A percentile compares a stretch with the other conserved stretches of the same genome.
phyloP scores from a whole-genome alignment of 805 yeast species.

The Candida xyloterini region DNA sequence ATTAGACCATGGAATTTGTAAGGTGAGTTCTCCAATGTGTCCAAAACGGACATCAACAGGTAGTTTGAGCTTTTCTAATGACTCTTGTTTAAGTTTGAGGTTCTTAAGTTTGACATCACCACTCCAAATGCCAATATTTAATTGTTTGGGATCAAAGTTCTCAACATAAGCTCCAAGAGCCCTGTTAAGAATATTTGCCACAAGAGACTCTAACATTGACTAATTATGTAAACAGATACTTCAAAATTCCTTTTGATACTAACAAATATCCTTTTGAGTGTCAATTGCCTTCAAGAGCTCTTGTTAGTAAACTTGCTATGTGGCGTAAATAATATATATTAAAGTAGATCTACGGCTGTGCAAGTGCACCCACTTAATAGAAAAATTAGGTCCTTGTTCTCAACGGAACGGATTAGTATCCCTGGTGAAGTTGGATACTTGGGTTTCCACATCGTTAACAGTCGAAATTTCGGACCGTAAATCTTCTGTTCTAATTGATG shows the following conservation, averaged over 20 bases:
- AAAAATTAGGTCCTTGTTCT: neutral
- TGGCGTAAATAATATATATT: conserved; percentile 8
- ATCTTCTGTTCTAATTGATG: conserved; percentile 22
- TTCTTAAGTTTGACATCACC: conserved; percentile 90
- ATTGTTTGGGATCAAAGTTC: conserved; percentile 91
- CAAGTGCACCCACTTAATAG: neutral
- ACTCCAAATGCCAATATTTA: conserved; percentile 95
- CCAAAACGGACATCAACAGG: conserved; percentile 91
- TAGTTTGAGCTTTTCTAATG: conserved; percentile 78
- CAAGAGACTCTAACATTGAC: conserved; percentile 34
- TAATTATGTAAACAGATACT: neutral
- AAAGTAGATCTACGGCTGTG: conserved; percentile 11
- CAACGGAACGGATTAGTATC: conserved; percentile 6
- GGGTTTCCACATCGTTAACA: conserved; percentile 18
- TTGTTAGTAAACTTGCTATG: conserved; percentile 8
- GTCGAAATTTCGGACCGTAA: conserved; percentile 20
- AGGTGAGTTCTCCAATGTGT: conserved; percentile 79
- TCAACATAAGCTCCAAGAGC: conserved; percentile 77
- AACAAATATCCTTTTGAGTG: neutral
- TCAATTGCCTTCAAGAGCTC: neutral
- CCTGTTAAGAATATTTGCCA: conserved; percentile 59
- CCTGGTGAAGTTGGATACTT: conserved; percentile 7
- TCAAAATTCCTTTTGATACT: neutral
- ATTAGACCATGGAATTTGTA: conserved; percentile 97
- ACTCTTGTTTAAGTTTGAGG: conserved; percentile 79